Percentiles rank a stretch among this genome's conserved stretches.
Conservation (phyloP, 495 filamentous ascomycete species). For the Annulohypoxylon nitens region DNA sequence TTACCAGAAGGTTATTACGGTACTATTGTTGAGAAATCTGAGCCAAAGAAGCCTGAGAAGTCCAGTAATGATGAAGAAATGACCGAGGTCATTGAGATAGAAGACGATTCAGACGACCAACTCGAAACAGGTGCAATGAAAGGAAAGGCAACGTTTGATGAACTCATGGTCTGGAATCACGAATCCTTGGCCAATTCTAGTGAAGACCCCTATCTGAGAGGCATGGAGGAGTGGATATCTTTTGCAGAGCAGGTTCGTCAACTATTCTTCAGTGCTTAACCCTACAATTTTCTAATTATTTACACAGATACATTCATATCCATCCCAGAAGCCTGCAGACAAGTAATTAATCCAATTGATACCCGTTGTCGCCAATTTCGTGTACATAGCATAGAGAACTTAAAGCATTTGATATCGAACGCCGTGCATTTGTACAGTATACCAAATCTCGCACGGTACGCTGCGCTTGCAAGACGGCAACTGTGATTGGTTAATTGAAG, state of each 20-base stretch:
- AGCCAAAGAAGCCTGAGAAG: conserved; percentile 50
- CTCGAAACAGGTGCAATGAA: conserved; percentile 66
- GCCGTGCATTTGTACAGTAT: not conserved
- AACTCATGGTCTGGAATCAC: conserved; percentile 87
- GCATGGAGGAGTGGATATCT: conserved; percentile 85
- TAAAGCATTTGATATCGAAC: not conserved
- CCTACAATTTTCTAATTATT: conserved; percentile 5
- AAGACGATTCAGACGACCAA: conserved; percentile 63
- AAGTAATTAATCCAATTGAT: not conserved
- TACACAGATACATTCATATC: conserved; percentile 48
- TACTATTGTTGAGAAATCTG: conserved; percentile 54
- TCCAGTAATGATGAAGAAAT: conserved; percentile 39
- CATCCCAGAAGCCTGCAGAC: not conserved
- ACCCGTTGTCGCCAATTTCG: not conserved
- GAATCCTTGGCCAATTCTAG: conserved; percentile 63
- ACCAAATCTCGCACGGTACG: not conserved
- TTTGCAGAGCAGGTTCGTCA: conserved; percentile 71
- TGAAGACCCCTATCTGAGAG: conserved; percentile 69
- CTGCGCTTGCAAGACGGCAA: not conserved
- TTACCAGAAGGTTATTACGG: conserved; percentile 84
- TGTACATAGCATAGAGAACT: not conserved
- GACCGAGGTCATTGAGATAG: conserved; percentile 54
- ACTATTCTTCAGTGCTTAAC: not conserved
- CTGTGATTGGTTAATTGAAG: not conserved
- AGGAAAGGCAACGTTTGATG: conserved; percentile 78